Percentiles rank a stretch among this genome's conserved stretches.
These are phyloP conservation scores for Artemisia annua DNA, from an alignment of 129 eudicot species.

Conservation along the genomic window DNA sequence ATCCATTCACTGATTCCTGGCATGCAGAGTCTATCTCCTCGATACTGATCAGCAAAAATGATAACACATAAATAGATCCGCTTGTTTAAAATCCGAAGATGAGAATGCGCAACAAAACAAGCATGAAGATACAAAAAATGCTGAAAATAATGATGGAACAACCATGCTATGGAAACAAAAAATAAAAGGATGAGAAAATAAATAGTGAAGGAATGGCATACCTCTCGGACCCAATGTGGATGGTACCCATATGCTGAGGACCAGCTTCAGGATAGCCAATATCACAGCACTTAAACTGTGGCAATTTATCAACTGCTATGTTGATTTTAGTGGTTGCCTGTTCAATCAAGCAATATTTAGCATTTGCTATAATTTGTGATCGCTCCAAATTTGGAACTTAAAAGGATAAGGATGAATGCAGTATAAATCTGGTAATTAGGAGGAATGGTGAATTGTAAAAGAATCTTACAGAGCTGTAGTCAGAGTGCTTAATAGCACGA, in stretches of 20 bases:
- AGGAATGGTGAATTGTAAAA: background rate
- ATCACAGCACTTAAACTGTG: conserved; percentile 74
- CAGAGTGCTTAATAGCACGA: conserved; percentile 60
- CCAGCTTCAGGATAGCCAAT: conserved; percentile 63
- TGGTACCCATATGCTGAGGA: conserved; percentile 95
- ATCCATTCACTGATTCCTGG: conserved; percentile 73
- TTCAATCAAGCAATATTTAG: conserved; percentile 25
- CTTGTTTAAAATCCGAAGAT: conserved; percentile 2
- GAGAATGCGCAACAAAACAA: background rate
- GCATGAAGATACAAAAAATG: background rate
- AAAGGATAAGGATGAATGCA: too few relatives aligned
- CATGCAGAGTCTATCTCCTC: conserved; percentile 89
- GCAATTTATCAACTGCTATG: conserved; percentile 82
- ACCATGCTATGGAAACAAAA: background rate
- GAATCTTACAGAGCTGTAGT: conserved; percentile 89
- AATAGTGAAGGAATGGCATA: conserved; percentile 21
- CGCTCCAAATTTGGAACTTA: too few relatives aligned
- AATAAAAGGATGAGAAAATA: background rate
- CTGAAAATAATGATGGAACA: background rate
- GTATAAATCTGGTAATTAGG: background rate
- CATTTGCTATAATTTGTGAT: background rate
- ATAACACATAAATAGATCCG: conserved; percentile 5
- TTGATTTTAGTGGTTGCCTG: conserved; percentile 98
- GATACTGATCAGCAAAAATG: conserved; percentile 47
- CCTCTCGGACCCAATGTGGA: conserved; percentile 97